phyloP scores from a whole-genome alignment of 2,329 filamentous ascomycete species.

The Penicillium crustosum region DNA sequence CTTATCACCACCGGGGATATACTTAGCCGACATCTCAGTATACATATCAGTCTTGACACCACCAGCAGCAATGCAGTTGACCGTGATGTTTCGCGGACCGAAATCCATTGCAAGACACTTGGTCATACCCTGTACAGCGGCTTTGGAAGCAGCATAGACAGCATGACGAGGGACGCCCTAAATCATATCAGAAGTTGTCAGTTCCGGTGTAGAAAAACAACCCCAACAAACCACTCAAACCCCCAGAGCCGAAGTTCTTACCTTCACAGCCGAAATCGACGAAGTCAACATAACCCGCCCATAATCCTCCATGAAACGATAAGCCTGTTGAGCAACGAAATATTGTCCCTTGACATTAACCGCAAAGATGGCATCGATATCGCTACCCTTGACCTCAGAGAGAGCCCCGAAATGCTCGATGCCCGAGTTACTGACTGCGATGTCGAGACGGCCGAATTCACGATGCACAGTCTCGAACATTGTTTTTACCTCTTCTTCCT shows the following conservation, averaged over 20 bases:
- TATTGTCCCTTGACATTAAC: constrained; percentile 27
- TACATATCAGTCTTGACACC: constrained; percentile 28
- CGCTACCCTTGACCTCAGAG: constrained; percentile 14
- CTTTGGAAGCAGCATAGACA: constrained; percentile 24
- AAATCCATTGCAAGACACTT: constrained; percentile 27
- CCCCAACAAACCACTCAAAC: background rate
- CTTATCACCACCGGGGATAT: constrained; percentile 22
- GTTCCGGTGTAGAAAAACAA: background rate
- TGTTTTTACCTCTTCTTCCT: constrained; percentile 15
- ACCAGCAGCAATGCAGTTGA: constrained; percentile 26
- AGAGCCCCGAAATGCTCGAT: constrained; percentile 23
- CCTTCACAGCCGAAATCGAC: constrained; percentile 25
- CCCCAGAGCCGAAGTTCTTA: background rate
- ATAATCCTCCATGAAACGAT: constrained; percentile 21
- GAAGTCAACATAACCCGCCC: constrained; percentile 25
- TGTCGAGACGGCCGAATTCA: constrained; percentile 21
- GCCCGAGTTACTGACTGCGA: constrained; percentile 25
- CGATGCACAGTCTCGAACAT: constrained; percentile 19
- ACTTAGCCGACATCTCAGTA: constrained; percentile 20
- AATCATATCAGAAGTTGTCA: background rate
- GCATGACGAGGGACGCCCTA: constrained; percentile 24
- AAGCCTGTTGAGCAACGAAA: constrained; percentile 25
- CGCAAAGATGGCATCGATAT: constrained; percentile 24
- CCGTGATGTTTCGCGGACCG: constrained; percentile 23
- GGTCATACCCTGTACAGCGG: constrained; percentile 25